phyloP scores from a whole-genome alignment of 805 yeast genomes.

The Ogataea thermomethanolica region DNA sequence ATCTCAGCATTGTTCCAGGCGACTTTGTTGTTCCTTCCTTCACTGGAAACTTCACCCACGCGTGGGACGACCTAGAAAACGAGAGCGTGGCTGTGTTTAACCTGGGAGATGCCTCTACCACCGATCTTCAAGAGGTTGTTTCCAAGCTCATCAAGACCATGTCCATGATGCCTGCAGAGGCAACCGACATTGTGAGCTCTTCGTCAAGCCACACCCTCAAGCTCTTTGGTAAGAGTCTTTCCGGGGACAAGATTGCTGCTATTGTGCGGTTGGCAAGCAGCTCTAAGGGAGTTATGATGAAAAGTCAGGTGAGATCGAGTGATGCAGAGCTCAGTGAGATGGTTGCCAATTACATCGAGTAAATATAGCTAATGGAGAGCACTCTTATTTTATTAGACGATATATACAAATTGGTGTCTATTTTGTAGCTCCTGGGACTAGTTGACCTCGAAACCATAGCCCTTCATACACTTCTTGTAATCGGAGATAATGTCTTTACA shows the following conservation, averaged over 20 bases:
- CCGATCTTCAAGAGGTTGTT: conserved; percentile 53
- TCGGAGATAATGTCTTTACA: conserved; percentile 67
- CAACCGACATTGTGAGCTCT: conserved; percentile 60
- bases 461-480: conserved; percentile 88
- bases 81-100: conserved; percentile 68
- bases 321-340: conserved; percentile 46
- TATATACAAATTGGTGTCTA: too few relatives aligned
- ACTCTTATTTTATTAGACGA: too few relatives aligned
- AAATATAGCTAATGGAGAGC: conserved; percentile 1
- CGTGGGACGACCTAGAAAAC: conserved; percentile 67
- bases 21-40: conserved; percentile 79
- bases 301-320: conserved; percentile 56
- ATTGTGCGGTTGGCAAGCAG: conserved; percentile 47
- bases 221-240: conserved; percentile 73
- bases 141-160: conserved; percentile 49
- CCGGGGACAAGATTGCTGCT: conserved; percentile 51
- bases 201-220: conserved; percentile 67
- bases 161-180: conserved; percentile 71
- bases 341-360: conserved; percentile 50
- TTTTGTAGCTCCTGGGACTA: not conserved
- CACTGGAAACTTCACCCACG: conserved; percentile 67
- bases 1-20: conserved; percentile 68
- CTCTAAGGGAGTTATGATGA: conserved; percentile 48
- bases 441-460: conserved; percentile 71
- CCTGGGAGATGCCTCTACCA: conserved; percentile 42